Evolutionary conservation across 2,329 filamentous ascomycete genomes (phyloP), one percentile per base, ranked within the genome.

Genomic region (Chaetomium sp.): DNA sequence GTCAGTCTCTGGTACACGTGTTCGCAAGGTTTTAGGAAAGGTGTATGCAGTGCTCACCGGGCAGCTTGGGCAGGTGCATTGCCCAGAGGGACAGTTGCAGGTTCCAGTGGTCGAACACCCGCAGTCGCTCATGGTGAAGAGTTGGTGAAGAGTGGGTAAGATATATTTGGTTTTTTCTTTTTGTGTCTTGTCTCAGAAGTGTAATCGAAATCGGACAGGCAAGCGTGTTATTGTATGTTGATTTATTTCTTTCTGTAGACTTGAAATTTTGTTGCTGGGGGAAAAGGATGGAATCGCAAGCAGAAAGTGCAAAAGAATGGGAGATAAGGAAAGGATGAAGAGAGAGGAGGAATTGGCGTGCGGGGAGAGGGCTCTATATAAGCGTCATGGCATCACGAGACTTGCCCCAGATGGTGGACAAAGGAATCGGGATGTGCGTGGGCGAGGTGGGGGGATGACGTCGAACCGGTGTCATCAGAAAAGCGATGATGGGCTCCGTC

Each of bases 11-110:
- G 53, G 4, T 21, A 8, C 1, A 38, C 2, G 13, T 35, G 19
- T 42, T 42, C 16, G 6, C 19, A 55, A 19, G 12, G 1, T 51
- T 19, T 12, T n/a, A 0, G 9, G 27, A n/a, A n/a, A 29, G 13
- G n/a, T 27, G 49, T 27, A 35, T 25, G 29, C 3, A 23, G 21
- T 55, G 50, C 59, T 61, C 31, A 69, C 68, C 50, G 69, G 67
- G 64, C 70, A 71, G 58, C 66, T 69, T n/a, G 68, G 61, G 50
- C 70, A 71, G 13, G 67, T 67, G 68, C 70, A 71, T 56, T 68
- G 62, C 12, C 66, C 70, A 53, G 55, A n/a, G 21, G 67, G 66
- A 42, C 70, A 71, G 59, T 29, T 65, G 57, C 70, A 71, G 25
- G 65, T 65, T n/a, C 70, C 70, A 0, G 63, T 38, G 0, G 65